These are phyloP conservation scores for Pythium chondricola DNA, from an alignment of 352 stramenopile genomes.

Conservation along the genomic window DNA sequence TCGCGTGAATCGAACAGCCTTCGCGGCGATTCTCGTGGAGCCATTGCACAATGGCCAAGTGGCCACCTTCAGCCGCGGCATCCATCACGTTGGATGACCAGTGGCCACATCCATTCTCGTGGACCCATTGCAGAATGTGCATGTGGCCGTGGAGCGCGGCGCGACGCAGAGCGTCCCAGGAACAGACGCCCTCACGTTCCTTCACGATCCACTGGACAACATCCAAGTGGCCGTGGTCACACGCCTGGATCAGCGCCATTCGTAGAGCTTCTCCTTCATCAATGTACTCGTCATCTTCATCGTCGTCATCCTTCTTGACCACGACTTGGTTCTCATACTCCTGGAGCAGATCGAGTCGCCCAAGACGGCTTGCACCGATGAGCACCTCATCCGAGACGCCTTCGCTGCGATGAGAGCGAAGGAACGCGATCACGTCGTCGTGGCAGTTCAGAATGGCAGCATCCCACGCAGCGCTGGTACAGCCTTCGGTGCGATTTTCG, in stretches of 20 bases:
- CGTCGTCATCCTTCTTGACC: constrained; percentile 14
- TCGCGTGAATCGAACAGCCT: constrained; percentile 20
- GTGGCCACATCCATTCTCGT: constrained; percentile 15
- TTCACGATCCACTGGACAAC: constrained; percentile 22
- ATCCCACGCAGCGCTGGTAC: constrained; percentile 10
- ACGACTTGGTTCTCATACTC: constrained; percentile 18
- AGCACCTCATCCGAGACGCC: constrained; percentile 19
- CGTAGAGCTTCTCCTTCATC: constrained; percentile 9
- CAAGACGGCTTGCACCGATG: constrained; percentile 8
- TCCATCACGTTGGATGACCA: constrained; percentile 22
- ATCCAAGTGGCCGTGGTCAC: constrained; percentile 18
- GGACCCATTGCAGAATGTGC: constrained; percentile 21
- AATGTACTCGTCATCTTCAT: constrained; percentile 10
- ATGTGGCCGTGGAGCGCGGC: constrained; percentile 19
- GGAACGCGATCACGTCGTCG: constrained; percentile 16
- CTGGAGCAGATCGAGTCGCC: constrained; percentile 19
- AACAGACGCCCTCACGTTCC: constrained; percentile 20
- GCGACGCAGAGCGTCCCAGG: constrained; percentile 19
- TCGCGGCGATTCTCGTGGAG: constrained; percentile 18
- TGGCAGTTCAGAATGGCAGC: constrained; percentile 18
- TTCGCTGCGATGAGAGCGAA: constrained; percentile 14
- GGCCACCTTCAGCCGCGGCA: constrained; percentile 15
- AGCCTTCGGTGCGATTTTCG: constrained; percentile 19
- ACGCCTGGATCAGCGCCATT: constrained; percentile 15
- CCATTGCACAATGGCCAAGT: constrained; percentile 22